Percentiles rank a stretch among this genome's conserved stretches.
Evolutionary conservation across 148 eudicot species (phyloP).

Genomic region (Spergularia bocconei): DNA sequence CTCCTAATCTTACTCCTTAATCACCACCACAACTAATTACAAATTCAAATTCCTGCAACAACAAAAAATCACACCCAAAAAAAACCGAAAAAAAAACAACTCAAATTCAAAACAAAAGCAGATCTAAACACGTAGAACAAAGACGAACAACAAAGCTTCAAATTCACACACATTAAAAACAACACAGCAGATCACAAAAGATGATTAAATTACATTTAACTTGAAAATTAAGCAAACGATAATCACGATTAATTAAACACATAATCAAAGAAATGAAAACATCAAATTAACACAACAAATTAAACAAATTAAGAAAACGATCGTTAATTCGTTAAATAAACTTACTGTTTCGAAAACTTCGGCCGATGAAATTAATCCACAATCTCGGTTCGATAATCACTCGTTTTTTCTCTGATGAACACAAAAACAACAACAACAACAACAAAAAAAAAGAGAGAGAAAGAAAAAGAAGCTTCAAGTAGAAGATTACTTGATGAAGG

Average conservation of each 20-base stretch:
- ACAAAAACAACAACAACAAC: neutral
- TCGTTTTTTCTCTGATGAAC: neutral
- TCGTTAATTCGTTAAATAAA: neutral
- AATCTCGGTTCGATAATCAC: neutral
- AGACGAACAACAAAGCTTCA: conserved; percentile 16
- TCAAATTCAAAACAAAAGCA: conserved; percentile 31
- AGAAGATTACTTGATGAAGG: neutral
- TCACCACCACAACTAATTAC: conserved; percentile 24
- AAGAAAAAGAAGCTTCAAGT: neutral
- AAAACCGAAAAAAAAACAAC: conserved; percentile 2
- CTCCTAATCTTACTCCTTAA: neutral
- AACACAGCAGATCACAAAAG: conserved; percentile 22
- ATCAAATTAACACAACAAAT: neutral
- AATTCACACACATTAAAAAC: neutral
- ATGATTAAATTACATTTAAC: conserved; percentile 19
- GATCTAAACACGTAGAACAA: conserved; percentile 33
- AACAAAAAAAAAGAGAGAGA: neutral
- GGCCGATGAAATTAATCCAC: neutral
- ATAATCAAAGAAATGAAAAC: neutral
- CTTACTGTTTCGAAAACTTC: conserved; percentile 2
- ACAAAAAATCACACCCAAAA: conserved; percentile 16
- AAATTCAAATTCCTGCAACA: conserved; percentile 23
- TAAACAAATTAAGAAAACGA: no score
- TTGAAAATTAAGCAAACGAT: conserved; percentile 37
- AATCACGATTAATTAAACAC: conserved; percentile 15